phyloP scores from a whole-genome alignment of 1,284 basidiomycete species.

The Sutorius eximius region DNA sequence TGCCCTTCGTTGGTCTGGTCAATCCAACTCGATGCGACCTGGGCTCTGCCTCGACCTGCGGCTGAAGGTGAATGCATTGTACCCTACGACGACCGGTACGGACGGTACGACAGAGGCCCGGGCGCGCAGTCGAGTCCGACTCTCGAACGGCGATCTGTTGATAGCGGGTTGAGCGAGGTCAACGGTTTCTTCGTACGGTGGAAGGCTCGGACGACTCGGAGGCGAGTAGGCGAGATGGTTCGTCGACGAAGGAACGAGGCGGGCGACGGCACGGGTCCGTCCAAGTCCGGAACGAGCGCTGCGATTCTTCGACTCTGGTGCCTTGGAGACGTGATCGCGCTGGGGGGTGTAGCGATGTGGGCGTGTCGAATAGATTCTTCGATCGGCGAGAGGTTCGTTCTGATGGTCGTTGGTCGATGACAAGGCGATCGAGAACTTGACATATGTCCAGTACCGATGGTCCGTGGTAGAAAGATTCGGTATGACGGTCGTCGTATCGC shows the following conservation, averaged over 20 bases:
- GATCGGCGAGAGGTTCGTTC: not conserved
- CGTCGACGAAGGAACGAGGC: not conserved
- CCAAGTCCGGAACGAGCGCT: not conserved
- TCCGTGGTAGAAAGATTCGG: no score
- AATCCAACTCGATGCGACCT: no score
- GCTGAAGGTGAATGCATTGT: not conserved
- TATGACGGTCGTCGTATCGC: not conserved
- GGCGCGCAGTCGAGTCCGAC: not conserved
- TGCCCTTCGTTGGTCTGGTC: no score
- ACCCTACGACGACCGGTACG: not conserved
- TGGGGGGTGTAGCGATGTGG: not conserved
- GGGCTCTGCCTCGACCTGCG: no score
- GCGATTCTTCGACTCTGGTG: not conserved
- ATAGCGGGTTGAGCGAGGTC: not conserved
- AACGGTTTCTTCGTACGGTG: not conserved
- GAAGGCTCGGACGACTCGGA: not conserved
- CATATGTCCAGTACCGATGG: no score
- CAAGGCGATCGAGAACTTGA: no score
- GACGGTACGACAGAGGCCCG: constrained; percentile 5
- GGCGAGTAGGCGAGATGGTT: not conserved
- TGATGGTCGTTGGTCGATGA: not conserved
- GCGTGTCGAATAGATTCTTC: no score
- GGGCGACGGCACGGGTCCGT: not conserved
- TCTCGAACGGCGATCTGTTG: not conserved
- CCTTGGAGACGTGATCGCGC: not conserved